These are phyloP conservation scores for Mycena sanguinolenta DNA, from an alignment of 768 basidiomycete genomes.

Conservation along the genomic window DNA sequence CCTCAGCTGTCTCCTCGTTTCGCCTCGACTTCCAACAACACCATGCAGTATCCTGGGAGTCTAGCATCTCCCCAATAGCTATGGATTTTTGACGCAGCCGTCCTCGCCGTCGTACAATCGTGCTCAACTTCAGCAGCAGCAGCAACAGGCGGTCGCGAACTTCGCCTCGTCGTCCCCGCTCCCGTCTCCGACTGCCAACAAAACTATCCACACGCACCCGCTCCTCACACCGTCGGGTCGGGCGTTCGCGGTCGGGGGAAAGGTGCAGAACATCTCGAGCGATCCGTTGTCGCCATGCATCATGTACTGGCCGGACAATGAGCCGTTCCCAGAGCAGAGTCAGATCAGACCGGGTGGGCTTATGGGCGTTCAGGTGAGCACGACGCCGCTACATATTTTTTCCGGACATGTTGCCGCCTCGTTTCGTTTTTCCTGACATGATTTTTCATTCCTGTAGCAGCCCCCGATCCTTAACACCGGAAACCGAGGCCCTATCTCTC, in stretches of 20 bases:
- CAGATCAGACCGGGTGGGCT: constrained; percentile 71
- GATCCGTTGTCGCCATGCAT: constrained; percentile 82
- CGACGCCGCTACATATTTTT: constrained; percentile 23
- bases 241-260: constrained; percentile 80
- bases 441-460: constrained; percentile 59
- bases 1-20: constrained; percentile 34
- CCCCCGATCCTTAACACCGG: constrained; percentile 92
- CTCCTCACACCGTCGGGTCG: constrained; percentile 87
- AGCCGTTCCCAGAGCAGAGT: constrained; percentile 83
- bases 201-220: constrained; percentile 23
- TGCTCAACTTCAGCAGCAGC: constrained; percentile 2
- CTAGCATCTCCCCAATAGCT: constrained; percentile 27
- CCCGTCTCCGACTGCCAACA: constrained; percentile 27
- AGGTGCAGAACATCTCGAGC: constrained; percentile 82
- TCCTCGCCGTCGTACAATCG: constrained; percentile 19
- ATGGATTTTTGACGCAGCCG: constrained; percentile 22
- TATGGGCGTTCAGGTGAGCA: constrained; percentile 66
- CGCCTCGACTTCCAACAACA: constrained; percentile 24
- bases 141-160: constrained; percentile 16
- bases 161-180: constrained; percentile 29
- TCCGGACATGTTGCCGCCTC: background rate
- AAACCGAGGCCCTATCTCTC: constrained; percentile 89
- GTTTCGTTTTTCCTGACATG: constrained; percentile 34
- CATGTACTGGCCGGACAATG: constrained; percentile 95
- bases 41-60: constrained; percentile 24